Evolutionary conservation across 805 yeast genomes (phyloP).

Genomic region (Suhomyces vadensis): DNA sequence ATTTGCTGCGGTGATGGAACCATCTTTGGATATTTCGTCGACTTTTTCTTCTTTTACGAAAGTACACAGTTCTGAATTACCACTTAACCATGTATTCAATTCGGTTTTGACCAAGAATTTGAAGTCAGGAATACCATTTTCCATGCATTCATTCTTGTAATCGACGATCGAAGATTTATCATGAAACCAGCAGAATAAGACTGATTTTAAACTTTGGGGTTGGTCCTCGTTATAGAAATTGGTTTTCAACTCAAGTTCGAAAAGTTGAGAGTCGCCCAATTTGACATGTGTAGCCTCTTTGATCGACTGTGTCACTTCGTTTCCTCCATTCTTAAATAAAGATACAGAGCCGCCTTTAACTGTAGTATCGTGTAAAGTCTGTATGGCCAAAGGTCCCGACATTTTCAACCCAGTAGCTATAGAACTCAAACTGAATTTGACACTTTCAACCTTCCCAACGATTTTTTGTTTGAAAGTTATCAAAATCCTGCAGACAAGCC

Average conservation of each 20-base stretch:
- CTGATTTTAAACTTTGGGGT: slow-evolving; percentile 55
- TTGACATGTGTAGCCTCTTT: slow-evolving; percentile 37
- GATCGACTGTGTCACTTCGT: slow-evolving; percentile 23
- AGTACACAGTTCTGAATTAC: slow-evolving; percentile 60
- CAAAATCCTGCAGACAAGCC: slow-evolving; percentile 8
- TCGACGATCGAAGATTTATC: slow-evolving; percentile 77
- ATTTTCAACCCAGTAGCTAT: no score
- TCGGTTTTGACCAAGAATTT: slow-evolving; percentile 86
- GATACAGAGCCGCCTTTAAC: slow-evolving; percentile 23
- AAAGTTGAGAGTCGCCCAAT: slow-evolving; percentile 24
- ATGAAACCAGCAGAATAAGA: slow-evolving; percentile 76
- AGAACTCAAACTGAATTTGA: background rate
- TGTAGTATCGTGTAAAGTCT: slow-evolving; percentile 30
- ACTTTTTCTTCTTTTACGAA: slow-evolving; percentile 37
- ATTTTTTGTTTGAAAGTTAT: background rate
- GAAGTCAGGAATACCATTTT: slow-evolving; percentile 62
- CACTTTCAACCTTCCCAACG: slow-evolving; percentile 2
- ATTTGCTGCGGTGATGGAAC: slow-evolving; percentile 18
- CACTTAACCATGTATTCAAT: slow-evolving; percentile 76
- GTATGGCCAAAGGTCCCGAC: slow-evolving; percentile 22
- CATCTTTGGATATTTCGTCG: background rate
- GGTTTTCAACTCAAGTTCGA: slow-evolving; percentile 49
- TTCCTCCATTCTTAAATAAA: slow-evolving; percentile 18
- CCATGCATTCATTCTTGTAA: slow-evolving; percentile 72
- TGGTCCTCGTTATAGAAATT: slow-evolving; percentile 54